phyloP scores from a whole-genome alignment of 768 basidiomycete species.

The Phanerodontia chrysosporium region DNA sequence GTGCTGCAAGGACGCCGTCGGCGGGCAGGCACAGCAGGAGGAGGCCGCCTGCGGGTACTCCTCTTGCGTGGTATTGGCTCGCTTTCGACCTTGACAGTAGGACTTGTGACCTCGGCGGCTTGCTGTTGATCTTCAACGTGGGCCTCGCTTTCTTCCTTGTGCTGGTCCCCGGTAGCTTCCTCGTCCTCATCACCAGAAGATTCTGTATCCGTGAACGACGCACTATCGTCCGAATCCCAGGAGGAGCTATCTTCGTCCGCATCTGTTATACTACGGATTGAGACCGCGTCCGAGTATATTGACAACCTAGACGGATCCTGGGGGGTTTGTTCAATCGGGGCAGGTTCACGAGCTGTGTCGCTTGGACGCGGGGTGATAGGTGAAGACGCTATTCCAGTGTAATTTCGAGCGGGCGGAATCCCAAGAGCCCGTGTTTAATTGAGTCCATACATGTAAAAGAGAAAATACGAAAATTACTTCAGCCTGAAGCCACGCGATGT shows the following conservation, averaged over 20 bases:
- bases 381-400: slow-evolving; percentile 10
- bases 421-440: slow-evolving; percentile 14
- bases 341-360: background rate
- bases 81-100: slow-evolving; percentile 53
- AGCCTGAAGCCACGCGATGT: slow-evolving; percentile 67
- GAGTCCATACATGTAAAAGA: slow-evolving; percentile 32
- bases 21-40: slow-evolving; percentile 45
- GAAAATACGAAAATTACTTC: slow-evolving; percentile 64
- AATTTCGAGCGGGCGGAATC: slow-evolving; percentile 6
- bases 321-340: background rate
- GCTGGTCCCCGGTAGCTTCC: slow-evolving; percentile 36
- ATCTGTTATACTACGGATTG: slow-evolving; percentile 1
- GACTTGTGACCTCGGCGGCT: slow-evolving; percentile 85
- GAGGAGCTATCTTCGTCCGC: slow-evolving; percentile 22
- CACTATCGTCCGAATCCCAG: slow-evolving; percentile 25
- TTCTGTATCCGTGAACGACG: slow-evolving; percentile 39
- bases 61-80: slow-evolving; percentile 29
- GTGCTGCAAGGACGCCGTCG: slow-evolving; percentile 21
- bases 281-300: background rate
- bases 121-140: slow-evolving; percentile 74
- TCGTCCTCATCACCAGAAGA: slow-evolving; percentile 33
- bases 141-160: slow-evolving; percentile 48
- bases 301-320: background rate
- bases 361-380: slow-evolving; percentile 8
- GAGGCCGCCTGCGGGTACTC: slow-evolving; percentile 36